Percentiles rank a stretch among this genome's conserved stretches.
phyloP scores from a whole-genome alignment of 495 filamentous ascomycete genomes.

The Penicillium diatomitis region DNA sequence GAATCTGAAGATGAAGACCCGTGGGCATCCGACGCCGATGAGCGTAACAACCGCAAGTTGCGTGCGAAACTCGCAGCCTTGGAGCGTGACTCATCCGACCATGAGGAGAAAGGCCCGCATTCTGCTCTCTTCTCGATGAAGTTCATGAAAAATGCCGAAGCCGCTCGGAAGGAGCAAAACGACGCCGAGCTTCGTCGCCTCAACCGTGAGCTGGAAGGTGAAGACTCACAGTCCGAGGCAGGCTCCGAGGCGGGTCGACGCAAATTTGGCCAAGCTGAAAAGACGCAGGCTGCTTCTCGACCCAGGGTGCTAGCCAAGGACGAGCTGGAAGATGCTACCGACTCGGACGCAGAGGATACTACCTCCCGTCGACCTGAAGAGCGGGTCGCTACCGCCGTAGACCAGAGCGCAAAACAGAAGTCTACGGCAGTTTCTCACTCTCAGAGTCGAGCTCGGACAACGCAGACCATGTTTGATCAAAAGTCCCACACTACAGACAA shows the following conservation, averaged over 20 bases:
- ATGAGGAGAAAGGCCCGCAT: conserved; percentile 29
- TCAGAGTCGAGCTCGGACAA: conserved; percentile 12
- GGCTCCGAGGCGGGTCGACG: conserved; percentile 54
- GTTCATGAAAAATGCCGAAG: conserved; percentile 90
- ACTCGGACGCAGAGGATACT: conserved; percentile 43
- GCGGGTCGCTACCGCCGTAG: conserved; percentile 14
- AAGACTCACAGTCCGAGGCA: conserved; percentile 47
- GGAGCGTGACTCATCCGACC: conserved; percentile 30
- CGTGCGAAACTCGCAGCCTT: conserved; percentile 52
- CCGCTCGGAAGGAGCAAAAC: conserved; percentile 63
- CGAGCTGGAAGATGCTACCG: conserved; percentile 52
- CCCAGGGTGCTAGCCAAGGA: conserved; percentile 23
- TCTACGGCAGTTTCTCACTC: conserved; percentile 3
- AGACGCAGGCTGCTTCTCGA: conserved; percentile 15
- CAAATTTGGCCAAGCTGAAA: conserved; percentile 47
- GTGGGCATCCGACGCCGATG: conserved; percentile 45
- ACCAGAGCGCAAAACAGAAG: conserved; percentile 18
- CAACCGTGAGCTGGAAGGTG: conserved; percentile 57
- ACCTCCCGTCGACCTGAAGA: conserved; percentile 15
- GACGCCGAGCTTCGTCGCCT: conserved; percentile 71
- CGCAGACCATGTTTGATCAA: conserved; percentile 10
- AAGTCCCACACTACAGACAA: conserved; percentile 11
- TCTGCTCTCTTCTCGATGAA: conserved; percentile 62
- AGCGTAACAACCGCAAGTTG: conserved; percentile 42
- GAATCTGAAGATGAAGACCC: conserved; percentile 52